Percentiles rank a stretch among this genome's conserved stretches.
Conservation (phyloP, 23 red algal genomes). For the Cyanidiococcus yangmingshanensis region DNA sequence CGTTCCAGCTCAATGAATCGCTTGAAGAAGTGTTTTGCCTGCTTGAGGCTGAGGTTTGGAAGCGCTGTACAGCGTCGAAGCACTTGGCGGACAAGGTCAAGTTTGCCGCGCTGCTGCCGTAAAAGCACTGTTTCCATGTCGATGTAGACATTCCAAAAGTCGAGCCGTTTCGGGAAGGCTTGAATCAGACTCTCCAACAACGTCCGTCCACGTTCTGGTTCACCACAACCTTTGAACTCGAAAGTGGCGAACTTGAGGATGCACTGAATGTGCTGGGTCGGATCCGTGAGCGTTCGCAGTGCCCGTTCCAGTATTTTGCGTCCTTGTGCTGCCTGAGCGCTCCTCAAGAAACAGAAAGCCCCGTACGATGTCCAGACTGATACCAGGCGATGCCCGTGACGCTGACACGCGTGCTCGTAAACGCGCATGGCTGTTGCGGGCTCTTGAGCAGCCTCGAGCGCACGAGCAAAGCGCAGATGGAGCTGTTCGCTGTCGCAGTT, state of each 20-base stretch:
- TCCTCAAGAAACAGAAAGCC: slow-evolving; percentile 17
- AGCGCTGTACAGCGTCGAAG: slow-evolving; percentile 46
- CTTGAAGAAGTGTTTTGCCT: slow-evolving; percentile 85
- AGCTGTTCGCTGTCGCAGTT: slow-evolving; percentile 16
- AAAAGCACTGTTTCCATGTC: slow-evolving; percentile 61
- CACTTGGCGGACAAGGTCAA: slow-evolving; percentile 33
- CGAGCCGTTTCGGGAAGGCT: slow-evolving; percentile 77
- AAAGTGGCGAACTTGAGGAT: slow-evolving; percentile 74
- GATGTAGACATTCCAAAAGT: slow-evolving; percentile 91
- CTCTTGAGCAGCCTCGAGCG: slow-evolving; percentile 7
- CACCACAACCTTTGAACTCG: slow-evolving; percentile 62
- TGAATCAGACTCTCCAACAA: slow-evolving; percentile 70
- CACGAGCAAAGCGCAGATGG: slow-evolving; percentile 19
- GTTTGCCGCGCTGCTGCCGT: slow-evolving; percentile 1
- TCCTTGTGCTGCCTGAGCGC: slow-evolving; percentile 14
- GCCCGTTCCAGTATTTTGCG: slow-evolving; percentile 52
- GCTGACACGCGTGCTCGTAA: slow-evolving; percentile 29
- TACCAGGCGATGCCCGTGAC: slow-evolving; percentile 24
- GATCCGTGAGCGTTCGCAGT: slow-evolving; percentile 42
- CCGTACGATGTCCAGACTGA: slow-evolving; percentile 24
- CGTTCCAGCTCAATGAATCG: slow-evolving; percentile 72
- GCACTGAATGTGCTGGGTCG: slow-evolving; percentile 39
- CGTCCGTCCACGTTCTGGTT: slow-evolving; percentile 63
- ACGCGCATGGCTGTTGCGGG: slow-evolving; percentile 28
- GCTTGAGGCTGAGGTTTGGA: slow-evolving; percentile 60